Conservation (phyloP, 2,329 filamentous ascomycete species). For the Huntiella savannae region DNA sequence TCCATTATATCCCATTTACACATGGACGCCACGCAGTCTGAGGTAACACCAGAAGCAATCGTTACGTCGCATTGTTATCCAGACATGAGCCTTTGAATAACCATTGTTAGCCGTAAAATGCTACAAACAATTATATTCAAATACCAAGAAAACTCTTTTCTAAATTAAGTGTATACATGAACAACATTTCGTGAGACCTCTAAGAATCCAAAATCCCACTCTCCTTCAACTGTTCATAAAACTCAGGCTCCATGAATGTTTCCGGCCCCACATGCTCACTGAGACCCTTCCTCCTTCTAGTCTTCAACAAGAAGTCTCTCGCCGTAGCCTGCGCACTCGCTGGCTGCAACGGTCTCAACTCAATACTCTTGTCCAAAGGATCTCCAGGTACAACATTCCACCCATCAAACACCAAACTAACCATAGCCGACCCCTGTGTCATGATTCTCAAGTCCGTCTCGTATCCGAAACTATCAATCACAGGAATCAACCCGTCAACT, state of each 20-base stretch:
- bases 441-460: slow-evolving; percentile 94
- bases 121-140: too few species aligned
- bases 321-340: slow-evolving; percentile 77
- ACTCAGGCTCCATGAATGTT: slow-evolving; percentile 89
- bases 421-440: slow-evolving; percentile 78
- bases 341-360: slow-evolving; percentile 68
- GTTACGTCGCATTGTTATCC: too few species aligned
- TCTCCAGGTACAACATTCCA: slow-evolving; percentile 95
- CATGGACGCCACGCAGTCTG: too few species aligned
- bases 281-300: slow-evolving; percentile 74
- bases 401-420: slow-evolving; percentile 82
- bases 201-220: slow-evolving; percentile 59
- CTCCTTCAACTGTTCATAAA: slow-evolving; percentile 74
- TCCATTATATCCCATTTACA: too few species aligned
- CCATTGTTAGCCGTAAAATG: too few species aligned
- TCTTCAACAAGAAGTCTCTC: slow-evolving; percentile 93
- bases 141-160: too few species aligned
- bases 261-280: slow-evolving; percentile 91
- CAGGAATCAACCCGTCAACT: slow-evolving; percentile 76
- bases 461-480: slow-evolving; percentile 95
- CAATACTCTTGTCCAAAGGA: slow-evolving; percentile 72
- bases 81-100: too few species aligned
- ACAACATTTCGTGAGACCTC: too few species aligned
- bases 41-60: too few species aligned
- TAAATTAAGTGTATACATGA: too few species aligned